Evolutionary conservation across 768 basidiomycete species (phyloP).

Genomic region (Panaeolus cyanescens): DNA sequence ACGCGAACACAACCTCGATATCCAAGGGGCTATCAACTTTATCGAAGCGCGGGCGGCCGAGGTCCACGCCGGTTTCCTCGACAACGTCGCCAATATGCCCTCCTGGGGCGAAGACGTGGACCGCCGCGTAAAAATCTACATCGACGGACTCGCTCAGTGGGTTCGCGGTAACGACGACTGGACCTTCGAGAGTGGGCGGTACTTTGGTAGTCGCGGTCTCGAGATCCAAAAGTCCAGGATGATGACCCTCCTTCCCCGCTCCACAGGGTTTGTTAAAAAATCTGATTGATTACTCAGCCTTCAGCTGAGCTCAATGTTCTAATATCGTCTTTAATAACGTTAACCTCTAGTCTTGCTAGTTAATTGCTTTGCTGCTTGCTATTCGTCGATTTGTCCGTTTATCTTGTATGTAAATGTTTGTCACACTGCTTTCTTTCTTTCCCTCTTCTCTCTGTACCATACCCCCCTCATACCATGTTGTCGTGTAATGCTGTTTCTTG

Average conservation of each 20-base stretch:
- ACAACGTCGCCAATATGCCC: slow-evolving; percentile 37
- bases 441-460: background rate
- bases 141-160: slow-evolving; percentile 54
- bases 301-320: no score
- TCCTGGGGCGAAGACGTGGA: slow-evolving; percentile 42
- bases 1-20: slow-evolving; percentile 37
- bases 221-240: slow-evolving; percentile 21
- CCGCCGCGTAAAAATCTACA: slow-evolving; percentile 31
- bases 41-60: slow-evolving; percentile 37
- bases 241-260: slow-evolving; percentile 17
- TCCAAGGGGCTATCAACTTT: slow-evolving; percentile 41
- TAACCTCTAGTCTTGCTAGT: background rate
- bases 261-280: slow-evolving; percentile 14
- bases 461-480: background rate
- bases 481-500: background rate
- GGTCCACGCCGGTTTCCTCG: slow-evolving; percentile 39
- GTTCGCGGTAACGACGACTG: slow-evolving; percentile 52
- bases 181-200: slow-evolving; percentile 50
- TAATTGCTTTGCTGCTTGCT: background rate
- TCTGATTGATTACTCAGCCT: background rate
- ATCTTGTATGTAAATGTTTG: background rate
- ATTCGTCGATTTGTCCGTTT: background rate
- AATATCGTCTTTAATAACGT: no score
- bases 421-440: background rate
- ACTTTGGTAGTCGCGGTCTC: slow-evolving; percentile 33